Evolutionary conservation across 495 filamentous ascomycete species (phyloP).

Genomic region (Podospora tetraspora): DNA sequence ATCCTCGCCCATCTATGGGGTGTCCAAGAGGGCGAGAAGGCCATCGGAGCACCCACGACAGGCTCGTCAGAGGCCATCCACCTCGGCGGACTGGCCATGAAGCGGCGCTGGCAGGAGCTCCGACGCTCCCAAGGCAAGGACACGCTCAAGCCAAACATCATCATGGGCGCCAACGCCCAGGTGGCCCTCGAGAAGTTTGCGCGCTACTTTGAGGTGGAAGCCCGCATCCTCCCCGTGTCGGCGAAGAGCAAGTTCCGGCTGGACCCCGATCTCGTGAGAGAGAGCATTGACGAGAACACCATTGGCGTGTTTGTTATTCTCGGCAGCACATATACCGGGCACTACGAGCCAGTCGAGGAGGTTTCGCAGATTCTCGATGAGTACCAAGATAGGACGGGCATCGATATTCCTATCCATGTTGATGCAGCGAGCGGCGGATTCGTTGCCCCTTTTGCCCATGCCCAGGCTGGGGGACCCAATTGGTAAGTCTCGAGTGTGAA

Average conservation of each 20-base stretch:
- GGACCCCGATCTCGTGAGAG: conserved; percentile 56
- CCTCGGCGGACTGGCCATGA: conserved; percentile 73
- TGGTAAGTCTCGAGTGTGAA: conserved; percentile 41
- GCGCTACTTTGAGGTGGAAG: conserved; percentile 73
- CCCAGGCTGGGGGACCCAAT: conserved; percentile 53
- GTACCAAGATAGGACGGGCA: conserved; percentile 56
- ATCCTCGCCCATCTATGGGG: conserved; percentile 70
- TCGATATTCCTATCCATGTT: conserved; percentile 69
- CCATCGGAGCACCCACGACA: conserved; percentile 67
- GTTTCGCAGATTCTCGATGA: conserved; percentile 61
- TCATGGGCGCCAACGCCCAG: conserved; percentile 75
- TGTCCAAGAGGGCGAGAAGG: conserved; percentile 57
- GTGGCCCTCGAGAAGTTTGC: conserved; percentile 72
- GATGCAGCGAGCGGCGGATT: conserved; percentile 70
- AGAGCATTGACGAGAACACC: conserved; percentile 72
- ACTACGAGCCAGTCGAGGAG: conserved; percentile 70
- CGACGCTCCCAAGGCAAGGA: conserved; percentile 56
- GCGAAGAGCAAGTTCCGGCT: conserved; percentile 57
- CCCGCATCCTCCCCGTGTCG: conserved; percentile 62
- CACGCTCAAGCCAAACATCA: conserved; percentile 60
- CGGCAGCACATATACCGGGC: conserved; percentile 70
- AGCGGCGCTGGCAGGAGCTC: conserved; percentile 69
- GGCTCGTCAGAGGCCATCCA: conserved; percentile 72
- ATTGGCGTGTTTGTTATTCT: conserved; percentile 74
- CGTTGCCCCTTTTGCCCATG: conserved; percentile 66